Base-by-base conservation (phyloP, 495 filamentous ascomycete species). In the Echria macrotheca region DNA sequence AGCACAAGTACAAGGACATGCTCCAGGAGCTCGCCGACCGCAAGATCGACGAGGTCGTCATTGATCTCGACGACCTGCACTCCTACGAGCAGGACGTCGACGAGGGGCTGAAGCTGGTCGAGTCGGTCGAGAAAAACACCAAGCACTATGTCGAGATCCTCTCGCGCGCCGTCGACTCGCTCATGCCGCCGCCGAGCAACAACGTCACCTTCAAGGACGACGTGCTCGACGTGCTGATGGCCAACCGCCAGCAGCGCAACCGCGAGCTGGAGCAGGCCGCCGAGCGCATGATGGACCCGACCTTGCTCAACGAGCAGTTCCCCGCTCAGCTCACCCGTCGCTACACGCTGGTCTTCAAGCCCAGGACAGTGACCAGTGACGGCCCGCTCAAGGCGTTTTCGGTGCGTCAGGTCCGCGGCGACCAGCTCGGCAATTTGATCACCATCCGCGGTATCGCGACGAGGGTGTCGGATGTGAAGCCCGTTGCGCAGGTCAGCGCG, bases 391-490 rank as follows among this genome's bases (percentile, higher is more conserved):
- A 98, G 68, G 88, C 93, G 3, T 73, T 97, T 41, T 91, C 93
- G 4, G 91, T 98, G 9, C 86, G 93, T 52, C 83, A 96, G 66
- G 88, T 98, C 15, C 80, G 85, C 31, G 91, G 89, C 31, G 90
- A 95, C 49, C 89, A 97, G 67, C 78, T 98, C 2, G 93, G 93
- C 35, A 81, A 86, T 52, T 75, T 98, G 52, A 97, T 98, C 60
- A 96, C 91, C 12, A 83, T 98, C 21, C 84, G 93, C 36, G 94
- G 91, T 47, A 98, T 98, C 51, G 82, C 91, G 2, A 98, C 93
- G 1, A 78, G 93, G 63, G 94, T 97, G 2, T 95, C 91, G 1
- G 93, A 98, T 62, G 93, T 98, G 50, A 98, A 98, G 72, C 93
- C 93, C 25, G 82, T 93, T n/a, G 87, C 96, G 17, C 83, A 89